Percentiles rank a stretch among this genome's conserved stretches.
These are phyloP conservation scores for Tagetes erecta DNA, from an alignment of 129 eudicot genomes.

Conservation along the genomic window DNA sequence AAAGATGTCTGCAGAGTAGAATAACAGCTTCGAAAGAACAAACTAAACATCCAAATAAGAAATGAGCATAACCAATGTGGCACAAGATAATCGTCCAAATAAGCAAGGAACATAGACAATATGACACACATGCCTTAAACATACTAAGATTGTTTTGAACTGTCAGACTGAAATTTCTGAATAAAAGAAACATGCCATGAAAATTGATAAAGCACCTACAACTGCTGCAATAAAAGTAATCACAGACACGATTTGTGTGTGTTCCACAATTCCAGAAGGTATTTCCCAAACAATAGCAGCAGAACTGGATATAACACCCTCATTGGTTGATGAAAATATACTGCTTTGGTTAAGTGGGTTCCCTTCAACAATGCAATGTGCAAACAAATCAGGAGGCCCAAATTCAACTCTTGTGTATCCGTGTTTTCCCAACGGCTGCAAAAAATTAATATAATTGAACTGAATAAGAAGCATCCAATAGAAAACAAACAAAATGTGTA, in stretches of 20 bases:
- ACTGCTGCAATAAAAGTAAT: conserved; percentile 74
- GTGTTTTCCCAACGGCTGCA: conserved; percentile 68
- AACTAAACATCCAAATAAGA: neutral
- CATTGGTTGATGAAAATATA: conserved; percentile 31
- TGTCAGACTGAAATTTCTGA: conserved; percentile 26
- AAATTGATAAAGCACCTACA: conserved; percentile 56
- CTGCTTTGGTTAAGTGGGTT: conserved; percentile 37
- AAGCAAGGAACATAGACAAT: conserved; percentile 8
- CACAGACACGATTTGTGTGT: conserved; percentile 55
- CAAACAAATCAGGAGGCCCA: conserved; percentile 58
- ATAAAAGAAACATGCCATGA: conserved; percentile 45
- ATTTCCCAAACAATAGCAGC: conserved; percentile 60
- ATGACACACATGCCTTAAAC: conserved; percentile 7
- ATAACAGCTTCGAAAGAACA: conserved; percentile 15
- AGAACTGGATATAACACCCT: conserved; percentile 10
- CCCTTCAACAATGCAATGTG: conserved; percentile 43
- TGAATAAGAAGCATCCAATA: neutral
- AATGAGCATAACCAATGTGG: conserved; percentile 13
- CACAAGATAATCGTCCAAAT: neutral
- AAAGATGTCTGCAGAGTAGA: conserved; percentile 9
- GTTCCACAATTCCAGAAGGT: conserved; percentile 72
- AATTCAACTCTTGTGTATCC: conserved; percentile 62
- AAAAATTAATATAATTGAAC: neutral
- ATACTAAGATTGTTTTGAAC: conserved; percentile 44
- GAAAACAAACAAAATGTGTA: neutral